Evolutionary conservation across 345 rosid species (phyloP), one percentile per base, ranked within the genome.

Genomic region (Salix udensis): DNA sequence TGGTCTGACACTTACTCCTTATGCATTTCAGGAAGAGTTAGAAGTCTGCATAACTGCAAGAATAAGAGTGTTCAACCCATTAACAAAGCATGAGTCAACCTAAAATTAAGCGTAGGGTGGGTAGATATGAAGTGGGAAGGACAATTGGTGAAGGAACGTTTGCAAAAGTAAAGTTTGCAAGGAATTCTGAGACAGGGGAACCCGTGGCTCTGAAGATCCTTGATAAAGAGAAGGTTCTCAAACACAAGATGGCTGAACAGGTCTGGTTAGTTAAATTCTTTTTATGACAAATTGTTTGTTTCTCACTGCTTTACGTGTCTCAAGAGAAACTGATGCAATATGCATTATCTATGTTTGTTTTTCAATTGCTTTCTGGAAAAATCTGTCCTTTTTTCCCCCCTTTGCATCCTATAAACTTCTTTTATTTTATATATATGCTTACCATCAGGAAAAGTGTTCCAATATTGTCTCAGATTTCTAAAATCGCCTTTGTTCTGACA

Each of bases 171-270:
- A 96, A 91, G 89, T 96, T 91, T 82, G 99, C 98, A 2, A 88
- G 91, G 75, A 96, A 93, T 76, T 92, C 96, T 7, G 90, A 91
- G 83, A 96, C 94, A 0, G 92, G 94, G 26, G 92, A 91, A 24
- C 84, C 90, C 18, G 99, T 96, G 30, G 98, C 99, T 74, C 85
- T 96, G 78, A 96, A 96, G 90, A 92, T 96, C 75, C 96, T 96
- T 42, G 99, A 96, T 82, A 93, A 91, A 82, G 98, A 96, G 75
- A 96, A 93, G 86, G 97, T 96, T 79, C 93, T 96, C 70, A 92
- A 91, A 84, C 92, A 96, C 86, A 93, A 92, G 88, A 93, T 96
- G 94, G 88, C 96, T 82, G 99, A 93, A 82, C 99, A 90, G 98
- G 98, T 95, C 67, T 40, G 70, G 72, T 48, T 52, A 71, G n/a